Evolutionary conservation across 2,329 filamentous ascomycete species (phyloP), one percentile per base, ranked within the genome.

Genomic region (Penicillium expansum): DNA sequence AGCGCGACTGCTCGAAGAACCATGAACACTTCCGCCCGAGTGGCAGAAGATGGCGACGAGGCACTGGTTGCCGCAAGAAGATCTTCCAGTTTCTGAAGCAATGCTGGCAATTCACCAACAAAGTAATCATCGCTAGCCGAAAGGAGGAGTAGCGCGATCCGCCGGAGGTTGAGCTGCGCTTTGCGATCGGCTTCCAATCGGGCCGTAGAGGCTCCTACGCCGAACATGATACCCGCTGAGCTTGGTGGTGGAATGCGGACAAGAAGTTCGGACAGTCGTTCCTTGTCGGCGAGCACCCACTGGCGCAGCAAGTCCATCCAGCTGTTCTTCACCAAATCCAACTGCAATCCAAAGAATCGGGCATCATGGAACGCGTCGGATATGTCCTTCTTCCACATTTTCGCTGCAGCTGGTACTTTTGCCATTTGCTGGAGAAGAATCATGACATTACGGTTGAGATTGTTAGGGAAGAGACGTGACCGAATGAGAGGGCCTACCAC

Each of bases 171-270:
- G 30, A 96, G 82, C 74, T 97, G 93, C 1, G 92, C 92, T 75
- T 89, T 94, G 56, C 92, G 88, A 74, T 99, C 94, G 6, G 95
- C 92, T 75, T 99, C 94, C n/a, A 95, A 83, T 57, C 94, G 84
- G 35, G 94, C 94, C 42, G 92, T 95, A 22, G 91, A 92, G 7
- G 94, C 94, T 11, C 95, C 95, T 0, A 99, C 94, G n/a, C 94
- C 94, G 69, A 99, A 99, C 71, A 99, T 93, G 65, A 99, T 95
- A 9, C 94, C 94, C 0, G 95, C 94, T 14, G 92, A 93, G 1
- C 92, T 91, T 6, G 94, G 94, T 4, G 92, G 84, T 6, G 87
- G 87, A 60, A 99, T 83, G 20, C 91, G 88, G 37, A 84, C 81
- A 9, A 97, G 76, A 4, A 97, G 79, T 60, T 99, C 94, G 0